These are phyloP conservation scores for Aspergillus sp. DNA, from an alignment of 2,329 filamentous ascomycete genomes.

Conservation along the genomic window DNA sequence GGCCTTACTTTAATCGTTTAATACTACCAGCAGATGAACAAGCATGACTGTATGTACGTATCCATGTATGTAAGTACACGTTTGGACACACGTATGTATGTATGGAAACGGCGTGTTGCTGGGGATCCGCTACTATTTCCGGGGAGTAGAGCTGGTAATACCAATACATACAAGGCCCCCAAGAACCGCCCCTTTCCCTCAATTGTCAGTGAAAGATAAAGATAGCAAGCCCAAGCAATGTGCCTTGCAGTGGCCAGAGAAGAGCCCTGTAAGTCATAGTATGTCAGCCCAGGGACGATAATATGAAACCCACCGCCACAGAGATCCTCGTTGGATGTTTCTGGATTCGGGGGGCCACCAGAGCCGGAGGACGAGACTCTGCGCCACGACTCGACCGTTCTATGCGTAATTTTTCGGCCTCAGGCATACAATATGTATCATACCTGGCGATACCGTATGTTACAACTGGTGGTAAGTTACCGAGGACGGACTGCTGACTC, in stretches of 20 bases:
- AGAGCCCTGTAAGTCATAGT: not conserved
- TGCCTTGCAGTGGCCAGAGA: not conserved
- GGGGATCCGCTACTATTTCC: not conserved
- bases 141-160: not conserved
- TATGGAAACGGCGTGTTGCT: not conserved
- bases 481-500: not conserved
- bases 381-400: not conserved
- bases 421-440: not conserved
- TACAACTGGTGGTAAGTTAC: too few relatives aligned
- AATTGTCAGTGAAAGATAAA: not conserved
- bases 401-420: not conserved
- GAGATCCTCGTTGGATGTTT: too few relatives aligned
- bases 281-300: too few relatives aligned
- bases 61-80: too few relatives aligned
- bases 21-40: too few relatives aligned
- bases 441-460: not conserved
- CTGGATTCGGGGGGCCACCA: not conserved
- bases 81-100: not conserved
- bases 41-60: too few relatives aligned
- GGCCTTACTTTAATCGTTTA: too few relatives aligned
- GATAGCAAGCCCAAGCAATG: not conserved
- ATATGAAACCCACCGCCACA: too few relatives aligned
- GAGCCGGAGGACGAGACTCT: not conserved
- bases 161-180: not conserved
- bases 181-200: not conserved